A percentile compares a stretch with the other conserved stretches of the same genome.
Conservation (phyloP, 768 basidiomycete species). For the Lentinus tigrinus region DNA sequence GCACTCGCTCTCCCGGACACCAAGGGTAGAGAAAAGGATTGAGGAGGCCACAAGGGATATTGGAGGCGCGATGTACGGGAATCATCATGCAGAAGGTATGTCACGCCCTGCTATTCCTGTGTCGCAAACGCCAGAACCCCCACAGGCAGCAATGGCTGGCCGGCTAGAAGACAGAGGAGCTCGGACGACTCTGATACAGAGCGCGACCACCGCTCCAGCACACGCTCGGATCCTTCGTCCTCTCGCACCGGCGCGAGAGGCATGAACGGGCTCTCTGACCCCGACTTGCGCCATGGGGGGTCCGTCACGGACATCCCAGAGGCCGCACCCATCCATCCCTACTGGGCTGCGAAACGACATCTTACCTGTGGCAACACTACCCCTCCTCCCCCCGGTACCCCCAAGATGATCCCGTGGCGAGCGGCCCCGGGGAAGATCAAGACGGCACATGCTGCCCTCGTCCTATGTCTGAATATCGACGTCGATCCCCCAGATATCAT, state of each 20-base stretch:
- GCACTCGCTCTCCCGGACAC: no score
- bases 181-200: conserved; percentile 32
- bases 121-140: not conserved
- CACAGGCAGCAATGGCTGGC: conserved; percentile 14
- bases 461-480: conserved; percentile 94
- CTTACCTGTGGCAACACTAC: conserved; percentile 86
- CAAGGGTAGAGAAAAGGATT: no score
- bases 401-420: conserved; percentile 77
- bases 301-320: conserved; percentile 35
- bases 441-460: conserved; percentile 84
- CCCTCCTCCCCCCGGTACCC: conserved; percentile 62
- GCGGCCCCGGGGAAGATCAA: conserved; percentile 83
- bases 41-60: not conserved
- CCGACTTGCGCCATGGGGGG: conserved; percentile 26
- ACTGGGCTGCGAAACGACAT: conserved; percentile 89
- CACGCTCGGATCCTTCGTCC: conserved; percentile 31
- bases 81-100: conserved; percentile 15
- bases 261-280: conserved; percentile 29
- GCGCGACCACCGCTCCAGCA: conserved; percentile 31
- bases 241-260: conserved; percentile 19
- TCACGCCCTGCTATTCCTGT: not conserved
- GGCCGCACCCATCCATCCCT: conserved; percentile 63
- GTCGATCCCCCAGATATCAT: conserved; percentile 97
- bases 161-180: not conserved
- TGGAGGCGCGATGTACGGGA: conserved; percentile 11